phyloP scores from a whole-genome alignment of 169 alveolate species.

The Amoebophrya sp. region DNA sequence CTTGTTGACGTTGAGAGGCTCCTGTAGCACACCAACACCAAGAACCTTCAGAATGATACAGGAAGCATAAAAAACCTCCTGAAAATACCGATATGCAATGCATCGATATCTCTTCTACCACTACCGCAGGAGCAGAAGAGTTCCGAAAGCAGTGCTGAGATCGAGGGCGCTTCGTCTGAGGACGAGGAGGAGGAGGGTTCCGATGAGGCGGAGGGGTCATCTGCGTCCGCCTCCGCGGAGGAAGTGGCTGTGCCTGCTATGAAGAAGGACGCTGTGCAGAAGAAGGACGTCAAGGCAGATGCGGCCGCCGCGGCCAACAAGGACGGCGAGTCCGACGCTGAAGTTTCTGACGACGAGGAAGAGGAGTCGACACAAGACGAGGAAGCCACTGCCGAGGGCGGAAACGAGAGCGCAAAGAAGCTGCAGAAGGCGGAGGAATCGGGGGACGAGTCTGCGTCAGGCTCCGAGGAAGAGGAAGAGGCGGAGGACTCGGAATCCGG shows the following conservation, averaged over 20 bases:
- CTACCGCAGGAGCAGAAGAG: background rate
- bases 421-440: too few relatives aligned
- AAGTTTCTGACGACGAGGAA: background rate
- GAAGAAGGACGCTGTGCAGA: too few relatives aligned
- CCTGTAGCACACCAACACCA: background rate
- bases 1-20: too few relatives aligned
- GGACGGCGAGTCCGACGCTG: background rate
- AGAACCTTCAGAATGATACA: background rate
- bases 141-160: background rate
- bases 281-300: background rate
- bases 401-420: too few relatives aligned
- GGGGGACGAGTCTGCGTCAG: background rate
- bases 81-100: background rate
- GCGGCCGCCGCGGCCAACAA: background rate
- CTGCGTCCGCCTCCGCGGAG: too few relatives aligned
- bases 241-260: too few relatives aligned
- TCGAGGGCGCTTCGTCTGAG: background rate
- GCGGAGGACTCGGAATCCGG: background rate
- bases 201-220: too few relatives aligned
- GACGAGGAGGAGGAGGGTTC: too few relatives aligned
- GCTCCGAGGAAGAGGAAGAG: background rate
- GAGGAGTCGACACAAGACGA: background rate
- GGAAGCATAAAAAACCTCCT: background rate
- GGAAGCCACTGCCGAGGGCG: background rate
- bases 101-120: background rate